Percentiles rank a stretch among this genome's conserved stretches.
phyloP scores from a whole-genome alignment of 129 eudicot species.

The Mikania micrantha region DNA sequence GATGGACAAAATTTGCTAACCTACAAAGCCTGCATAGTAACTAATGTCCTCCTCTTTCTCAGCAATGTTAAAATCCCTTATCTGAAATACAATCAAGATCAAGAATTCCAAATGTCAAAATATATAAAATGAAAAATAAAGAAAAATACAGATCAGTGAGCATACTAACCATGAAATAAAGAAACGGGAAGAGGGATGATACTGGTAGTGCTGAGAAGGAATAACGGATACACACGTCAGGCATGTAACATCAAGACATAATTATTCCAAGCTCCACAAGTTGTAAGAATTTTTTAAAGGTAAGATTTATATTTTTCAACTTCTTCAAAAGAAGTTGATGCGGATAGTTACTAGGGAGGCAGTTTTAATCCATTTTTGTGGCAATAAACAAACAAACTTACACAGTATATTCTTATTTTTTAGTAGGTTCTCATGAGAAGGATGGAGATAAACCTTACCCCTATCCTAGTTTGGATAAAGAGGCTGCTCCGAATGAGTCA shows the following conservation, averaged over 20 bases:
- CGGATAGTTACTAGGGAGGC: neutral
- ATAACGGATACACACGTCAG: slow-evolving; percentile 8
- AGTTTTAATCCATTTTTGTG: neutral
- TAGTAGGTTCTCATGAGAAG: too few relatives aligned
- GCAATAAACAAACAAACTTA: too few relatives aligned
- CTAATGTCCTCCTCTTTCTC: slow-evolving; percentile 74
- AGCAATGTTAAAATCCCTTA: slow-evolving; percentile 81
- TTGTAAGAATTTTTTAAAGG: neutral
- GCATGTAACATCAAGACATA: neutral
- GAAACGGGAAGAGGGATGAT: slow-evolving; percentile 84
- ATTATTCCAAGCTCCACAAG: neutral
- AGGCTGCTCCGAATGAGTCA: too few relatives aligned
- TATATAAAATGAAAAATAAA: neutral
- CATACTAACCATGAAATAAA: slow-evolving; percentile 80
- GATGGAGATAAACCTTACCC: too few relatives aligned
- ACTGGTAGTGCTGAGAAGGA: slow-evolving; percentile 69
- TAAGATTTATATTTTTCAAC: neutral
- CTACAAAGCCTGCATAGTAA: slow-evolving; percentile 88
- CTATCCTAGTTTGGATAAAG: too few relatives aligned
- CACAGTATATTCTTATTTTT: too few relatives aligned
- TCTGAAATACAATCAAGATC: slow-evolving; percentile 32
- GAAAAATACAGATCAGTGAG: neutral
- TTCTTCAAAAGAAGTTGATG: neutral
- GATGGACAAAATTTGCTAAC: slow-evolving; percentile 27
- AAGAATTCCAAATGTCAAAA: neutral